Percentiles rank a stretch among this genome's conserved stretches.
These are phyloP conservation scores for Niebla homalea DNA, from an alignment of 495 filamentous ascomycete species.

Conservation along the genomic window DNA sequence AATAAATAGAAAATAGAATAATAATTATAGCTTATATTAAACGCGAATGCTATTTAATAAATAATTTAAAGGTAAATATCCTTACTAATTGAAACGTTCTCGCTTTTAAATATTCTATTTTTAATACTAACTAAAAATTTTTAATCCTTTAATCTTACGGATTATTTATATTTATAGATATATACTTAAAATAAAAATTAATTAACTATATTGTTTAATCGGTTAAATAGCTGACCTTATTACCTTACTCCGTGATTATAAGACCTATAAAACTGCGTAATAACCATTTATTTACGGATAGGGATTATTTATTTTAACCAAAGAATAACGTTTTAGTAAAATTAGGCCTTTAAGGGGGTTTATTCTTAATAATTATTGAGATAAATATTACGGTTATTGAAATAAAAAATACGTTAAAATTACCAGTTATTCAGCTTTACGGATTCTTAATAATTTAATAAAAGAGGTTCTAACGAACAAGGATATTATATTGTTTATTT, in stretches of 20 bases:
- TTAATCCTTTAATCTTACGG: too few species aligned
- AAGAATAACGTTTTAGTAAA: not conserved
- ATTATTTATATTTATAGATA: not conserved
- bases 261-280: not conserved
- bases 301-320: not conserved
- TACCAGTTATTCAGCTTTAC: not conserved
- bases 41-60: not conserved
- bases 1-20: not conserved
- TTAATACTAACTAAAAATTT: too few species aligned
- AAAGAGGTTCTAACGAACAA: not conserved
- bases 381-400: too few species aligned
- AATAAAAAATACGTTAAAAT: too few species aligned
- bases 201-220: not conserved
- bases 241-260: not conserved
- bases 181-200: not conserved
- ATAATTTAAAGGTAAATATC: not conserved
- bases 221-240: not conserved
- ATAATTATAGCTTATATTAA: not conserved
- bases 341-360: too few species aligned
- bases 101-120: not conserved
- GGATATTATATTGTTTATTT: not conserved
- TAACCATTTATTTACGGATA: not conserved
- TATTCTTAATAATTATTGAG: too few species aligned
- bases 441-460: not conserved
- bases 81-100: not conserved